Evolutionary conservation across 2,329 filamentous ascomycete genomes (phyloP).

Genomic region (Amylocarpus encephaloides): DNA sequence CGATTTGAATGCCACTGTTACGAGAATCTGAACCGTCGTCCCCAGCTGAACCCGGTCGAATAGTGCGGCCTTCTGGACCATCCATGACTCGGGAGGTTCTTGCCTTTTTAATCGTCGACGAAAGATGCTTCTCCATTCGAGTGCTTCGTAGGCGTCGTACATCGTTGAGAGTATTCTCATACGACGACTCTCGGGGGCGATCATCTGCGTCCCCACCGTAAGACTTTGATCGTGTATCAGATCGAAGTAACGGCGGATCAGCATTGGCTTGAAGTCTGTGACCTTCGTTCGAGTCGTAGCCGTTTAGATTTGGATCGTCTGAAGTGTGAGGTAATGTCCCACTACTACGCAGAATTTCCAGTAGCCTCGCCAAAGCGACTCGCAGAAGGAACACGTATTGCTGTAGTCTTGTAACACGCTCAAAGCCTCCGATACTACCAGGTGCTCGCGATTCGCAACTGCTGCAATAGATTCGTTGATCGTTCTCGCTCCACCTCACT

Average conservation of each 20-base stretch:
- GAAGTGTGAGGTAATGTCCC: constrained; percentile 72
- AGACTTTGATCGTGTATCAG: constrained; percentile 68
- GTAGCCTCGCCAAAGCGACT: constrained; percentile 81
- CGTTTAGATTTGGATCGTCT: constrained; percentile 63
- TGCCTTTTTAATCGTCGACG: constrained; percentile 85
- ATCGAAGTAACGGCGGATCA: constrained; percentile 48
- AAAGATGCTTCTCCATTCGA: constrained; percentile 87
- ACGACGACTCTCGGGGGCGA: constrained; percentile 62
- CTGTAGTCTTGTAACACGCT: constrained; percentile 75
- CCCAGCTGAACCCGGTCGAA: constrained; percentile 66
- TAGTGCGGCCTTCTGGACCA: constrained; percentile 63
- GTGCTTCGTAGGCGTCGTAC: constrained; percentile 88
- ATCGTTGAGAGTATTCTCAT: constrained; percentile 94
- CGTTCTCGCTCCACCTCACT: constrained; percentile 62
- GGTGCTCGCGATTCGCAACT: constrained; percentile 55
- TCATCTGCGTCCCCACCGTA: constrained; percentile 58
- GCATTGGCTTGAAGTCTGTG: constrained; percentile 46
- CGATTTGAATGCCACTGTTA: constrained; percentile 63
- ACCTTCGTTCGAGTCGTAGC: constrained; percentile 61
- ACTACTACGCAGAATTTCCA: constrained; percentile 79
- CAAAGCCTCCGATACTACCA: constrained; percentile 54
- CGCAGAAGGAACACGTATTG: constrained; percentile 92
- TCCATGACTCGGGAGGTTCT: constrained; percentile 90
- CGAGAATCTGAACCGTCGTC: constrained; percentile 48
- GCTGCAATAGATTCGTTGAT: constrained; percentile 65